Base-by-base conservation (phyloP, 345 rosid species). In the Turritis glabra region DNA sequence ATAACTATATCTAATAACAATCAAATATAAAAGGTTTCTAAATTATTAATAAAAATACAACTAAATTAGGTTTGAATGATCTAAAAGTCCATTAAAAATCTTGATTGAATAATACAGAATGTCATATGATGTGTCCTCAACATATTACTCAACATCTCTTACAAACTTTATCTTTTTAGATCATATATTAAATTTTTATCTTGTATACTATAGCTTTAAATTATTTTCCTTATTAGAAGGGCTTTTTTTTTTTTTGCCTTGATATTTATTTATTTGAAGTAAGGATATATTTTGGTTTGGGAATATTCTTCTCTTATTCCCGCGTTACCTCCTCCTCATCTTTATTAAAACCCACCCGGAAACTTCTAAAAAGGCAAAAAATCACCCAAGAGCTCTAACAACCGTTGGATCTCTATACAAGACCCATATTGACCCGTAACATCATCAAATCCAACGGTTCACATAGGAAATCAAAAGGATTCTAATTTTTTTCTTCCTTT, bases 291-390 rank as follows among this genome's bases (percentile, higher is more conserved):
- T 22, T 17, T 56, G 0, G 37, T 46, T 40, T 11, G 50, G 18
- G 74, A 76, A 76, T 76, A 76, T 76, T 76, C 74, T 77, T 79
- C 80, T 72, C 52, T 63, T 51, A 61, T 76, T 55, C 85, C 76
- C 72, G 30, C 71, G 65, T 44, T 40, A 41, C 53, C 60, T 56
- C 35, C 41, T 44, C 58, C 33, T 53, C 63, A 29, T 6, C 17
- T 64, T 73, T 43, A 33, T 7, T 1, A 23, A 44, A 56, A 64
- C 46, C 37, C 33, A 38, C 60, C 58, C 15, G 52, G 41, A 65
- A 51, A 22, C 47, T 72, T 73, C 70, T 58, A 19, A 71, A 78
- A 71, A 50, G 37, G 73, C 44, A 58, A 41, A 43, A 72, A 44
- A 76, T 65, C 23, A 18, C 10, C 54, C 0, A 2, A 29, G 22